Conservation (phyloP, 495 filamentous ascomycete species). For the Hyphodiscus hymeniophilus region DNA sequence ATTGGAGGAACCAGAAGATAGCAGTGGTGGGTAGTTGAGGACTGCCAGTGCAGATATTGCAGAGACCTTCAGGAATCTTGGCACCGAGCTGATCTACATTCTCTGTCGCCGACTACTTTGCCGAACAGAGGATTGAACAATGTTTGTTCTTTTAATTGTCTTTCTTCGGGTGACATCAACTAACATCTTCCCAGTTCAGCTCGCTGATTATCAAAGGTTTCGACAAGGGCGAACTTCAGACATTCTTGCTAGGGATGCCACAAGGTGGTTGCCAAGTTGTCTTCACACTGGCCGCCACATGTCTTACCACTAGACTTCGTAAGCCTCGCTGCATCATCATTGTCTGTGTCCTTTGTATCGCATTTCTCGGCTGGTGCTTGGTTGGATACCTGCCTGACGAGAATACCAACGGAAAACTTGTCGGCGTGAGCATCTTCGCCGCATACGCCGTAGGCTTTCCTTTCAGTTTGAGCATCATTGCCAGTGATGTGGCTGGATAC, state of each 20-base stretch:
- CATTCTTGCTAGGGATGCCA: slow-evolving; percentile 10
- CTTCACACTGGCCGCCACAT: slow-evolving; percentile 1
- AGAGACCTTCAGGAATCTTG: too few species aligned
- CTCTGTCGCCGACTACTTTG: slow-evolving; percentile 38
- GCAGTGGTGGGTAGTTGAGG: too few species aligned
- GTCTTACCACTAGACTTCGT: slow-evolving; percentile 7
- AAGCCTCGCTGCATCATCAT: slow-evolving; percentile 13
- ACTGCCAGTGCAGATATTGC: too few species aligned
- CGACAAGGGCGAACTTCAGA: neutral
- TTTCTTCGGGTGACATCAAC: neutral
- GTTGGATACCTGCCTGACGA: slow-evolving; percentile 59
- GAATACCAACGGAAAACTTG: too few species aligned
- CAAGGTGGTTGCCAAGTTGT: slow-evolving; percentile 8
- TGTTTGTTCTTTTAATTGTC: neutral
- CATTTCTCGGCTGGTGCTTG: slow-evolving; percentile 51
- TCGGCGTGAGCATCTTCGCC: too few species aligned
- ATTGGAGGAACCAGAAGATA: too few species aligned
- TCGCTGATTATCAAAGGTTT: slow-evolving; percentile 12
- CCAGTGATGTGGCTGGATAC: too few species aligned
- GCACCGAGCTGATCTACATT: too few species aligned
- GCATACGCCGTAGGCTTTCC: too few species aligned
- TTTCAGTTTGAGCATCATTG: too few species aligned
- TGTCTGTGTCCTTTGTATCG: slow-evolving; percentile 3
- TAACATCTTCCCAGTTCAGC: slow-evolving; percentile 5
- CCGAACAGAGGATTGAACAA: slow-evolving; percentile 47